Base-by-base conservation (phyloP, 768 basidiomycete species). In the Leucocoprinus leucothites region DNA sequence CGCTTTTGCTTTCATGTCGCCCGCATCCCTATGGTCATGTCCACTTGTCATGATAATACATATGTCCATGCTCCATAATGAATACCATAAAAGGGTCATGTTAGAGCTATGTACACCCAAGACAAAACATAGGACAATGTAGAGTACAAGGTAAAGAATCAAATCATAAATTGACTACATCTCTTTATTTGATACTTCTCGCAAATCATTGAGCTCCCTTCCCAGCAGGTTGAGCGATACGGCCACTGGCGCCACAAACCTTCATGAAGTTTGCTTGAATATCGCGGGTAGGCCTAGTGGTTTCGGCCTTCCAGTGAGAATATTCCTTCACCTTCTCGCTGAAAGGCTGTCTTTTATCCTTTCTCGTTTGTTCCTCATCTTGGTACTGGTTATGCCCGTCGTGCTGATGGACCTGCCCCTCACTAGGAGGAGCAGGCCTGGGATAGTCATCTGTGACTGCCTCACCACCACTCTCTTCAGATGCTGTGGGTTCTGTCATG, bases 171-270 rank as follows among this genome's bases (percentile, higher is more conserved):
- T 13, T 34, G 6, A 34, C 13, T 13, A 38, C 38, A 38, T 3
- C 40, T 48, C 24, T 35, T 46, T 14, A 7, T 38, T 47, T 13
- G 24, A 41, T 42, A 36, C 26, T 42, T 34, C 34, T 60, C 74
- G 61, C 76, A 58, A 71, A 46, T 36, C 64, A 63, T n/a, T n/a
- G n/a, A 51, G 77, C 57, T 14, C 48, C 64, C 58, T 72, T 83
- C 25, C 80, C 81, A 46, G 73, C 77, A 41, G 85, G 85, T 63
- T 86, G 85, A 3, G 72, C 75, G 56, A 86, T 85, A 53, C 84
- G 54, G 36, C 71, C 25, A 77, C 80, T 1, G 64, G 75, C 9
- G 64, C 77, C 16, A 74, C 79, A 58, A 75, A 77, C 0, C 58
- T 65, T 40, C 74, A 74, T 19, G 67, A 65, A 2, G 45, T 63